Evolutionary conservation across 345 rosid genomes (phyloP).

Genomic region (Alliaria petiolata): DNA sequence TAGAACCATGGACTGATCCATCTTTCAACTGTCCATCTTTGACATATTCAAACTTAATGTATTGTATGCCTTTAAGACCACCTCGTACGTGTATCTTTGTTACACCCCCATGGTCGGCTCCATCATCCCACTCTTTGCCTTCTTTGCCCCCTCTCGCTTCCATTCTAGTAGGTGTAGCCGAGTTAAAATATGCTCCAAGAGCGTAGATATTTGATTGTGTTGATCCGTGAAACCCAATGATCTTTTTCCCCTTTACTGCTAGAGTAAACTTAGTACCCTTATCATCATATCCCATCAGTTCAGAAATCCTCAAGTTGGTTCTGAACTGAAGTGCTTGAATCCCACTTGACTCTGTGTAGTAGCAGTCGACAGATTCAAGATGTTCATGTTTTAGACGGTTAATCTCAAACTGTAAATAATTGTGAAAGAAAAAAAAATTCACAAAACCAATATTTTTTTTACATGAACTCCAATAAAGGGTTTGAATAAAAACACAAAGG

Average conservation of each 20-base stretch:
- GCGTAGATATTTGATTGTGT: neutral
- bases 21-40: neutral
- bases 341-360: neutral
- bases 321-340: neutral
- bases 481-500: too few relatives aligned
- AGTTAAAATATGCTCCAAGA: neutral
- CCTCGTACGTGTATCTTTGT: neutral
- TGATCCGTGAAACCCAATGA: neutral
- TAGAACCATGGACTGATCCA: neutral
- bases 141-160: neutral
- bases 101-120: neutral
- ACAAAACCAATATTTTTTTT: too few relatives aligned
- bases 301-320: neutral
- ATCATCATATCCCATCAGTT: neutral
- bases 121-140: neutral
- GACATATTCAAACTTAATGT: neutral
- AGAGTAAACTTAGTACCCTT: neutral
- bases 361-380: neutral
- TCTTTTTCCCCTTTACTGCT: neutral
- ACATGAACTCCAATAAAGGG: too few relatives aligned
- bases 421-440: too few relatives aligned
- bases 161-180: neutral
- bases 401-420: neutral
- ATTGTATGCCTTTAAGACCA: neutral
- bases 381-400: neutral